phyloP scores from a whole-genome alignment of 805 yeast species.

The Teunomyces funiuensis region DNA sequence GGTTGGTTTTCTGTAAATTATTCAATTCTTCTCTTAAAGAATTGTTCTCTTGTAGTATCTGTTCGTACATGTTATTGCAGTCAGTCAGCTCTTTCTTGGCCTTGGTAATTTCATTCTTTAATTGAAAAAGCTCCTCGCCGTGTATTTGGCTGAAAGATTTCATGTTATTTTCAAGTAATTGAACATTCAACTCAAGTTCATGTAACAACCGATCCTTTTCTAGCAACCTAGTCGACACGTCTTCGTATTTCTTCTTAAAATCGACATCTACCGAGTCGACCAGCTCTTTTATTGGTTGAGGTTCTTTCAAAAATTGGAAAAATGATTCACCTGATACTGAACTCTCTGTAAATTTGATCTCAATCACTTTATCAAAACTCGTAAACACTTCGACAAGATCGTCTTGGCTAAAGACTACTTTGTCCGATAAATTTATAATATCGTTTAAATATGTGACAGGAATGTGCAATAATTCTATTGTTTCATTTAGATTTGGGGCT shows the following conservation, averaged over 20 bases:
- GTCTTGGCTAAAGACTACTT: too few relatives aligned
- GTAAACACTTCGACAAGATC: not conserved
- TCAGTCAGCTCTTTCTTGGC: not conserved
- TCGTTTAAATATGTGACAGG: not conserved
- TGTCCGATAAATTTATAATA: not conserved
- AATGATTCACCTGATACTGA: not conserved
- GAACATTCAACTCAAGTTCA: slow-evolving; percentile 46
- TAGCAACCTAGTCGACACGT: slow-evolving; percentile 6
- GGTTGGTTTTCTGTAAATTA: slow-evolving; percentile 14
- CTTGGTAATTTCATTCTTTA: slow-evolving; percentile 15
- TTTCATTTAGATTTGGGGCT: not conserved
- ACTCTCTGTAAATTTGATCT: not conserved
- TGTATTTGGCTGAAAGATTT: slow-evolving; percentile 27
- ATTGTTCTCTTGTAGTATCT: not conserved
- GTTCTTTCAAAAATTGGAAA: not conserved
- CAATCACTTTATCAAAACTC: not conserved
- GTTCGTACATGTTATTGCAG: not conserved
- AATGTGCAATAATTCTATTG: not conserved
- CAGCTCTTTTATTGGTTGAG: not conserved
- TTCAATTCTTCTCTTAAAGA: slow-evolving; percentile 16
- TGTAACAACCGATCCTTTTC: slow-evolving; percentile 33
- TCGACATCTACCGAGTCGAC: not conserved
- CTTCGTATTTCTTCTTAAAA: slow-evolving; percentile 1
- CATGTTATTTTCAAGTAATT: slow-evolving; percentile 46
- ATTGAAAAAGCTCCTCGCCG: slow-evolving; percentile 22